phyloP scores from a whole-genome alignment of 192 early-diverging fungal species.

The Podila epicladia region DNA sequence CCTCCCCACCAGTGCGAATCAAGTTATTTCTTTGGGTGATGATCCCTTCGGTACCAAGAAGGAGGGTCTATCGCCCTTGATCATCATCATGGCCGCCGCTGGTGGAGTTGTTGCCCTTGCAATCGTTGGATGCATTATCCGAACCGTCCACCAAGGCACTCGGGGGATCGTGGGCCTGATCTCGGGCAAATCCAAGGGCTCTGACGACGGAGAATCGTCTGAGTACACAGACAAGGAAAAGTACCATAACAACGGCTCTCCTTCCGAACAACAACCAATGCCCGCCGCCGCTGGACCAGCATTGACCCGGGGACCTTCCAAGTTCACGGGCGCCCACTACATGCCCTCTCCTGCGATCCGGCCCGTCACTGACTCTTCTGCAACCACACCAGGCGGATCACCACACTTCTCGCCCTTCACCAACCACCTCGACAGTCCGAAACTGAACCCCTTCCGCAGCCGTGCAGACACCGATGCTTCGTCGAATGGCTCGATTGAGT shows the following conservation, averaged over 20 bases:
- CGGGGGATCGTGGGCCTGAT: constrained; percentile 15
- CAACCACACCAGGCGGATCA: constrained; percentile 9
- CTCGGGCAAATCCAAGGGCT: constrained; percentile 1
- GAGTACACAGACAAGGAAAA: not conserved
- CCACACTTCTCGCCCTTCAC: constrained; percentile 31
- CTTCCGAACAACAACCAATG: not conserved
- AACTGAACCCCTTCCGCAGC: constrained; percentile 29
- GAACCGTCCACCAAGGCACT: constrained; percentile 16
- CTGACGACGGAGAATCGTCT: not conserved
- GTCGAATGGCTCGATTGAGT: constrained; percentile 13
- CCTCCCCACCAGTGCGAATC: constrained; percentile 7
- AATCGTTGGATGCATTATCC: constrained; percentile 38
- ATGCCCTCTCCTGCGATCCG: constrained; percentile 23
- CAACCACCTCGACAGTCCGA: constrained; percentile 19
- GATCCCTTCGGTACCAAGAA: constrained; percentile 37
- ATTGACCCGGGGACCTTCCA: constrained; percentile 12
- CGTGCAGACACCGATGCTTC: not conserved
- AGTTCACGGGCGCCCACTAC: constrained; percentile 40
- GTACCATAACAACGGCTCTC: not conserved
- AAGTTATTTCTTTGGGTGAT: constrained; percentile 25
- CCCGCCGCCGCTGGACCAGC: not conserved
- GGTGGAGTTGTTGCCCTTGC: constrained; percentile 24
- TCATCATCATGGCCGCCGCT: constrained; percentile 28
- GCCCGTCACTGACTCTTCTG: constrained; percentile 3
- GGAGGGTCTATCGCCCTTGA: constrained; percentile 29